These are phyloP conservation scores for Cercospora sp. DNA, from an alignment of 2,329 filamentous ascomycete genomes.

Conservation along the genomic window DNA sequence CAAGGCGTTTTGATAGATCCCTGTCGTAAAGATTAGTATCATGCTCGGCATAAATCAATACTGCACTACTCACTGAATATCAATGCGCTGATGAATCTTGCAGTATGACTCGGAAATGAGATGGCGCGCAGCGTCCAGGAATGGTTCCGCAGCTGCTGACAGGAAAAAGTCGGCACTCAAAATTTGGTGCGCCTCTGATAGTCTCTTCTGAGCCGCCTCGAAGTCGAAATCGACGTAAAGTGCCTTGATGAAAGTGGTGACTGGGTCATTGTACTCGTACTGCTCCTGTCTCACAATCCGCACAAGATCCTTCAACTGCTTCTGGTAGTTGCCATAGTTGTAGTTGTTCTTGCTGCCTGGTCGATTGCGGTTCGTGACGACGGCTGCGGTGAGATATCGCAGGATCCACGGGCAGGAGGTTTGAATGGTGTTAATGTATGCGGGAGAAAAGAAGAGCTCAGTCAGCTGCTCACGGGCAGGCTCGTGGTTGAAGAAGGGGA, in stretches of 20 bases:
- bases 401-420: slow-evolving; percentile 95
- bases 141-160: slow-evolving; percentile 75
- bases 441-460: slow-evolving; percentile 93
- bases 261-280: slow-evolving; percentile 95
- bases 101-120: slow-evolving; percentile 98
- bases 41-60: neutral
- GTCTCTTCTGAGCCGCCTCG: slow-evolving; percentile 88
- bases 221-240: slow-evolving; percentile 97
- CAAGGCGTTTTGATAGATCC: slow-evolving; percentile 87
- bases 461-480: slow-evolving; percentile 84
- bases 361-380: slow-evolving; percentile 76
- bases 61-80: slow-evolving; percentile 67
- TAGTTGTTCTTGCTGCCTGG: slow-evolving; percentile 90
- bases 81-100: slow-evolving; percentile 99
- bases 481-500: slow-evolving; percentile 98
- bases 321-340: slow-evolving; percentile 95
- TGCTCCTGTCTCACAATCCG: slow-evolving; percentile 94
- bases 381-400: slow-evolving; percentile 87
- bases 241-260: slow-evolving; percentile 94
- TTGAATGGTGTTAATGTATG: slow-evolving; percentile 99
- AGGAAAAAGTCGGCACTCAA: slow-evolving; percentile 96
- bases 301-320: slow-evolving; percentile 96
- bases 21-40: slow-evolving; percentile 41
- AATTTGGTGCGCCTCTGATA: slow-evolving; percentile 84
- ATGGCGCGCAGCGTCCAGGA: slow-evolving; percentile 92